Evolutionary conservation across 2,329 filamentous ascomycete genomes (phyloP).

Genomic region (Coniochaeta sp.): DNA sequence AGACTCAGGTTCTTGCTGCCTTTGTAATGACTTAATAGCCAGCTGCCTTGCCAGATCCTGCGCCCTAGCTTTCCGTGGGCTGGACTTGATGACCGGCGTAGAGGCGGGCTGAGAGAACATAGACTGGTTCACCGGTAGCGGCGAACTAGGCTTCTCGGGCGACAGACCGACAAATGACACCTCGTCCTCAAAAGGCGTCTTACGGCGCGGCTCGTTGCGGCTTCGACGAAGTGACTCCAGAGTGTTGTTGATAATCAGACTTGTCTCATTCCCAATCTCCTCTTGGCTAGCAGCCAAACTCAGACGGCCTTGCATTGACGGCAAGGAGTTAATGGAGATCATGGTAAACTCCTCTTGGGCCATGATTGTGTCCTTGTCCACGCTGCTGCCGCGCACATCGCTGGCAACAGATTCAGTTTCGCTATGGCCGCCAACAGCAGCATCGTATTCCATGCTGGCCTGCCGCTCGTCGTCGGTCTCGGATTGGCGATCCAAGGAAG

Average conservation of each 20-base stretch:
- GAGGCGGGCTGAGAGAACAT: constrained; percentile 6
- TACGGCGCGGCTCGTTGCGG: constrained; percentile 6
- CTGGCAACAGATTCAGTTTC: constrained; percentile 28
- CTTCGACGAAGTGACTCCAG: constrained; percentile 41
- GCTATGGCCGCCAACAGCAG: constrained; percentile 16
- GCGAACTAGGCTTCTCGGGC: neutral
- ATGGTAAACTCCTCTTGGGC: constrained; percentile 49
- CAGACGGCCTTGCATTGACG: constrained; percentile 36
- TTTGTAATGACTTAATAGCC: constrained; percentile 15
- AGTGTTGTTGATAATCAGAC: constrained; percentile 48
- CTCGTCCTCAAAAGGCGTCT: constrained; percentile 2
- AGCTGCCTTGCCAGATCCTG: constrained; percentile 16
- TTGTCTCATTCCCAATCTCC: constrained; percentile 50
- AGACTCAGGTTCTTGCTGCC: constrained; percentile 2
- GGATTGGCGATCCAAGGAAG: constrained; percentile 8
- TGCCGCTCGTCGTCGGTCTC: constrained; percentile 4
- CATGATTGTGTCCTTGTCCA: constrained; percentile 15
- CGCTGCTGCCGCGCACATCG: constrained; percentile 29
- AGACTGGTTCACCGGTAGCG: constrained; percentile 1
- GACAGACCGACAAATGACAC: neutral
- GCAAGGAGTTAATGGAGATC: constrained; percentile 50
- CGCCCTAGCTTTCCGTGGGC: constrained; percentile 10
- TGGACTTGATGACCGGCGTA: constrained; percentile 7
- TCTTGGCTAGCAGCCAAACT: constrained; percentile 26
- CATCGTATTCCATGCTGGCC: constrained; percentile 11